Evolutionary conservation across 495 filamentous ascomycete species (phyloP).

Genomic region (Penicillium turbatum): DNA sequence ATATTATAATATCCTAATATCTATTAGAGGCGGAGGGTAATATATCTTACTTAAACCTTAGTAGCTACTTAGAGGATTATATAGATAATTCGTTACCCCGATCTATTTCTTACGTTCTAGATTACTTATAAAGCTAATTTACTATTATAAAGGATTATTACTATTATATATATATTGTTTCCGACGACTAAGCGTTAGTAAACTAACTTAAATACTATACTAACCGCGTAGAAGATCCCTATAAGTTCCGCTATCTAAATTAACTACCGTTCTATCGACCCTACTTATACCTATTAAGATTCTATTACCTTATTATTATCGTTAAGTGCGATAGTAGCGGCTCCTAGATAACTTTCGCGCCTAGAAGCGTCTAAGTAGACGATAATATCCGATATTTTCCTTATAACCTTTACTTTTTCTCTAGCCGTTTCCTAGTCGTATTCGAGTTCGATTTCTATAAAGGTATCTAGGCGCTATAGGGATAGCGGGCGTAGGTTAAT

Average conservation of each 20-base stretch:
- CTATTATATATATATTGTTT: not conserved
- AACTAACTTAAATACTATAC: no score
- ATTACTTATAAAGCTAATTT: constrained; percentile 8
- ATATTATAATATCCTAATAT: not conserved
- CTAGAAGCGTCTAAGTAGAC: constrained; percentile 24
- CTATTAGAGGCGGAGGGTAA: no score
- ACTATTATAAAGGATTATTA: constrained; percentile 3
- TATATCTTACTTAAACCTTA: not conserved
- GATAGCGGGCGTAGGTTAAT: constrained; percentile 19
- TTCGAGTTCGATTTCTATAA: constrained; percentile 21
- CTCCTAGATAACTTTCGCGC: not conserved
- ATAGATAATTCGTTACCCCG: constrained; percentile 6
- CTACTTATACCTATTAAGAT: constrained; percentile 20
- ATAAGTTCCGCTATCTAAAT: not conserved
- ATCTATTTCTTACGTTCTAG: constrained; percentile 1
- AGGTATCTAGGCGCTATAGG: constrained; percentile 17
- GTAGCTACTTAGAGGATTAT: not conserved
- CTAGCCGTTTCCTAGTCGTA: constrained; percentile 17
- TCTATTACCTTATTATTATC: constrained; percentile 1
- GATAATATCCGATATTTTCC: constrained; percentile 4
- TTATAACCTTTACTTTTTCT: constrained; percentile 8
- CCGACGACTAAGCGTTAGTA: not conserved
- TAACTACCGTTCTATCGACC: constrained; percentile 20
- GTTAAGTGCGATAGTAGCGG: constrained; percentile 11
- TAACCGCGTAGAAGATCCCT: no score